phyloP scores from a whole-genome alignment of 805 yeast species.

The Monosporozyma yasuniensis region DNA sequence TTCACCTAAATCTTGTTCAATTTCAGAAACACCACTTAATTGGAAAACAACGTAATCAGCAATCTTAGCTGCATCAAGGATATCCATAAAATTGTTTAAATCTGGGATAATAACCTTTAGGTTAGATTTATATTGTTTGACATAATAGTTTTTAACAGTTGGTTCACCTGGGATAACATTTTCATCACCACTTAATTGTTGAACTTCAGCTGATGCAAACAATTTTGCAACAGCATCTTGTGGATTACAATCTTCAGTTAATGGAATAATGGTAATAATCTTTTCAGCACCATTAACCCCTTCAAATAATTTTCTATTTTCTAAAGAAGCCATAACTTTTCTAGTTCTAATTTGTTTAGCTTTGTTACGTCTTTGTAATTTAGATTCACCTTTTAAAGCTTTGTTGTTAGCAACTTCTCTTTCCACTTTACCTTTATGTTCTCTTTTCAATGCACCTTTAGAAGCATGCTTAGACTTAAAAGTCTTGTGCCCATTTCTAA shows the following conservation, averaged over 20 bases:
- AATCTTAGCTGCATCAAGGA: conserved; percentile 79
- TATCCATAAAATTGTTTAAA: conserved; percentile 50
- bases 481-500: conserved; percentile 78
- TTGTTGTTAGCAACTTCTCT: conserved; percentile 38
- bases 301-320: conserved; percentile 63
- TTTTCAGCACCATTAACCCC: conserved; percentile 76
- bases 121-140: conserved; percentile 64
- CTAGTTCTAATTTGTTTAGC: conserved; percentile 68
- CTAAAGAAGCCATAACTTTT: conserved; percentile 54
- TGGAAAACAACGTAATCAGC: conserved; percentile 88
- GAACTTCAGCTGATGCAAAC: conserved; percentile 29
- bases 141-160: conserved; percentile 39
- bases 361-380: conserved; percentile 64
- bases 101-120: conserved; percentile 69
- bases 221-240: conserved; percentile 37
- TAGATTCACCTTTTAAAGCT: conserved; percentile 30
- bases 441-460: conserved; percentile 76
- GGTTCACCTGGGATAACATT: conserved; percentile 24
- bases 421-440: conserved; percentile 81
- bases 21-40: conserved; percentile 79
- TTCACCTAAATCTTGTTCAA: conserved; percentile 73
- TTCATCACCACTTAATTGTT: conserved; percentile 23
- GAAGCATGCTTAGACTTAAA: conserved; percentile 89
- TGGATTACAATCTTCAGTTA: conserved; percentile 61
- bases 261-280: conserved; percentile 69